phyloP scores from a whole-genome alignment of 148 eudicot species.

The Fagopyrum tataricum region DNA sequence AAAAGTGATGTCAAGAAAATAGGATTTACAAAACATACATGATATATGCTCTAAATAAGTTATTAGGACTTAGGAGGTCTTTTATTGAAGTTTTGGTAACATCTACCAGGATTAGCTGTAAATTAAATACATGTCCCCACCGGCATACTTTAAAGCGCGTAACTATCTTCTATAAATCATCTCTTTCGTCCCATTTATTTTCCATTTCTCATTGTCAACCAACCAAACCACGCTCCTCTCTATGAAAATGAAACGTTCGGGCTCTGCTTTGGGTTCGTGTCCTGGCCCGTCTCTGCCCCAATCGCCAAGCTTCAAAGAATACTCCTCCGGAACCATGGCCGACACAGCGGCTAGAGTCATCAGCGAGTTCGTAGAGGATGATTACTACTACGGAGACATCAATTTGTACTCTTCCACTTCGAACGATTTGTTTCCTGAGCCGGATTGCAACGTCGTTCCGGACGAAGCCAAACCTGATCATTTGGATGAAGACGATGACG shows the following conservation, averaged over 20 bases:
- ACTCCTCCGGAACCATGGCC: slow-evolving; percentile 30
- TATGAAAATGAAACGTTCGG: slow-evolving; percentile 12
- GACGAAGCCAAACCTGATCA: slow-evolving; percentile 8
- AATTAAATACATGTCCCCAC: not conserved
- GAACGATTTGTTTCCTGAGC: not conserved
- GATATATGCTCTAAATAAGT: too few species aligned
- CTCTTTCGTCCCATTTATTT: not conserved
- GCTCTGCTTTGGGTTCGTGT: slow-evolving; percentile 16
- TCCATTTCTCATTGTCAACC: not conserved
- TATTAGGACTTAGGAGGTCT: too few species aligned
- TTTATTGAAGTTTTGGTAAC: not conserved
- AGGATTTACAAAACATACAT: too few species aligned
- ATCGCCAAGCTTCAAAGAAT: slow-evolving; percentile 33
- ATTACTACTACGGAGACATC: slow-evolving; percentile 17
- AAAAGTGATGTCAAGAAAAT: too few species aligned
- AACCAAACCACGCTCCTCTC: not conserved
- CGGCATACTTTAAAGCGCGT: not conserved
- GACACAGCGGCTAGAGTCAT: slow-evolving; percentile 47
- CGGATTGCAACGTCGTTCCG: slow-evolving; percentile 14
- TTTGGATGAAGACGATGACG: slow-evolving; percentile 15
- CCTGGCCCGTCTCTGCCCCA: slow-evolving; percentile 11
- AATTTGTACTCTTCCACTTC: slow-evolving; percentile 16
- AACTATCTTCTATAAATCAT: not conserved
- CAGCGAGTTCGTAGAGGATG: slow-evolving; percentile 21
- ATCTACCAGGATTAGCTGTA: slow-evolving; percentile 3